Base-by-base conservation (phyloP, 208 protist species). In the Trichomonas vaginalis region DNA sequence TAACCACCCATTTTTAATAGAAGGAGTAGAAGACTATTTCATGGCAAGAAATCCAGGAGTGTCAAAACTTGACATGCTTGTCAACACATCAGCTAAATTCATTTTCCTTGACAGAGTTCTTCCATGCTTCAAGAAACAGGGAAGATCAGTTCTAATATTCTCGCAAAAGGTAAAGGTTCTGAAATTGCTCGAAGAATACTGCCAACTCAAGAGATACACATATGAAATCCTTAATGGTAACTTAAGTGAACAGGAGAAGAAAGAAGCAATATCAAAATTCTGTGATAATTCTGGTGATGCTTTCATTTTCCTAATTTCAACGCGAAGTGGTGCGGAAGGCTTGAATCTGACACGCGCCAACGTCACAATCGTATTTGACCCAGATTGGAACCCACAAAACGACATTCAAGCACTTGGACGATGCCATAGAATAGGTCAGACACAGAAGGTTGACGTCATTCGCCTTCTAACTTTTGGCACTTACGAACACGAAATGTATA, bases 131-230 rank as follows among this genome's bases (percentile, higher is more conserved):
- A 96, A 97, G 95, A 86, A 42, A 23, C 42, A 98, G 88, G 97
- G 98, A 35, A 98, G 98, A 95, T 98, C 99, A 92, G 99, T 99
- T 10, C 97, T 99, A 40, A 99, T 99, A 70, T 99, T 99, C 96
- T 99, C 98, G 8, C 98, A 99, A 96, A 99, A 99, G 96, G 95
- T 96, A 32, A 86, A 96, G 88, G 82, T 97, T 83, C 95, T 97
- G 17, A 97, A 97, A 83, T 96, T 97, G n/a, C 88, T 97, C 45
- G 97, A 97, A 48, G 96, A 97, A 79, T 97, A 96, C 47, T 87
- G 51, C 40, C 10, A 40, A 48, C 35, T 56, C 4, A 80, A 86
- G 95, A 82, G 90, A 51, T 96, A 96, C 62, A 14, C 46, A 62
- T 95, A 96, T 45, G 95, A 95, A 80, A 62, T 95, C 21, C 48